Evolutionary conservation across 352 stramenopile species (phyloP), one percentile per base, ranked within the genome.

Genomic region (Phytophthora fragariaefolia): DNA sequence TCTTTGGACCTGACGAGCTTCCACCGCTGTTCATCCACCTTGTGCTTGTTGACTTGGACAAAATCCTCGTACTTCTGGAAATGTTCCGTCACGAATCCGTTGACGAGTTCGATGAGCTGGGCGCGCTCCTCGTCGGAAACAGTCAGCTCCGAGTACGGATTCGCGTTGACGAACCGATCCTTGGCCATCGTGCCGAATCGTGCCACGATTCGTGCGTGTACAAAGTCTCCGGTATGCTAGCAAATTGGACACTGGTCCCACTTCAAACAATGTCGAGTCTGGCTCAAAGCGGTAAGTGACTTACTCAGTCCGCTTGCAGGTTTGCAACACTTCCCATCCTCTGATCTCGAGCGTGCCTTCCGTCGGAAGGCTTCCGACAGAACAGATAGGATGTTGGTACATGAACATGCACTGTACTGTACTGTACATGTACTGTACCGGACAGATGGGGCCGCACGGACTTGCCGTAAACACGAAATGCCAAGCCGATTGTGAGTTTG

Each of bases 41-140:
- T 23, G 1, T 49, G 58, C 36, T 54, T 58, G 24, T 76, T 63
- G 27, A 66, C 24, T 1, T 42, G 7, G 10, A 73, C 51, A 15
- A 70, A 76, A 10, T 69, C 45, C 32, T 69, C 58, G 36, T 76
- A 76, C 15, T 79, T 63, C 5, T 66, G 27, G 49, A 66, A 71
- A 59, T 60, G 24, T 3, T 66, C 28, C 22, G 46, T 8, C 18
- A 74, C 34, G 45, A 63, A 66, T 30, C 36, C 55, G 10, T 55
- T 47, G 2, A 63, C 63, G n/a, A 66, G 63, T 1, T 71, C 27
- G 12, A 66, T 54, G 22, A 71, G n/a, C 15, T 61, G 63, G 4
- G 32, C 36, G n/a, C 63, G 56, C 24, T 71, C 63, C 20, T 49
- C 47, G 13, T 56, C 48, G 15, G 63, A 66, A 1, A 71, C 55